Conservation (phyloP, 176 grass and related monocot species). For the Cenchrus fungigraminus region DNA sequence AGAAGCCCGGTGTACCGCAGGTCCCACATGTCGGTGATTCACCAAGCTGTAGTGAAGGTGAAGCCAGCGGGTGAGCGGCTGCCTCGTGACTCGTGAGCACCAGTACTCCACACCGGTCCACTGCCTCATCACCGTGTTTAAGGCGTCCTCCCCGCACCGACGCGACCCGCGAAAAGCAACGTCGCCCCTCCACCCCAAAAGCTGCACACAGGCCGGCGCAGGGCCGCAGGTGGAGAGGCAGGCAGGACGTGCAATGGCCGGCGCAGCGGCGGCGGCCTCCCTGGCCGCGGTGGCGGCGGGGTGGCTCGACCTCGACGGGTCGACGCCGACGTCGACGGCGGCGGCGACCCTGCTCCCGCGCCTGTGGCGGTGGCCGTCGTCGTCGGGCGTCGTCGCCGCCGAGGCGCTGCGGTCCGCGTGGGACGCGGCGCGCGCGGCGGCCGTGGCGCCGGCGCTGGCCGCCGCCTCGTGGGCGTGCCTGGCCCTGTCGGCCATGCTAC, state of each 20-base stretch:
- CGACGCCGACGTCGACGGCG: neutral
- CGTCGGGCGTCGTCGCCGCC: neutral
- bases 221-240: neutral
- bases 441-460: conserved; percentile 68
- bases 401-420: conserved; percentile 22
- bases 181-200: neutral
- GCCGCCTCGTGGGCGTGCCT: conserved; percentile 51
- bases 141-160: conserved; percentile 20
- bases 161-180: conserved; percentile 29
- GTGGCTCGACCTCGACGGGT: conserved; percentile 4
- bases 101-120: neutral
- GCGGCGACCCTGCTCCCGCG: neutral
- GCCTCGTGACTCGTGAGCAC: conserved; percentile 1
- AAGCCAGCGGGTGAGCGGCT: no score
- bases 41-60: neutral
- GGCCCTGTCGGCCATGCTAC: conserved; percentile 73
- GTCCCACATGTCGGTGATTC: neutral
- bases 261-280: conserved; percentile 8
- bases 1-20: no score
- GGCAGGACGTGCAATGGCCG: conserved; percentile 23
- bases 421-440: conserved; percentile 52
- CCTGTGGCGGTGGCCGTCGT: neutral
- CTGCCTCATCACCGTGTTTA: neutral
- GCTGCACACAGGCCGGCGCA: neutral
- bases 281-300: neutral